phyloP scores from a whole-genome alignment of 257 asterid genomes.

The Salvia rosmarinus region DNA sequence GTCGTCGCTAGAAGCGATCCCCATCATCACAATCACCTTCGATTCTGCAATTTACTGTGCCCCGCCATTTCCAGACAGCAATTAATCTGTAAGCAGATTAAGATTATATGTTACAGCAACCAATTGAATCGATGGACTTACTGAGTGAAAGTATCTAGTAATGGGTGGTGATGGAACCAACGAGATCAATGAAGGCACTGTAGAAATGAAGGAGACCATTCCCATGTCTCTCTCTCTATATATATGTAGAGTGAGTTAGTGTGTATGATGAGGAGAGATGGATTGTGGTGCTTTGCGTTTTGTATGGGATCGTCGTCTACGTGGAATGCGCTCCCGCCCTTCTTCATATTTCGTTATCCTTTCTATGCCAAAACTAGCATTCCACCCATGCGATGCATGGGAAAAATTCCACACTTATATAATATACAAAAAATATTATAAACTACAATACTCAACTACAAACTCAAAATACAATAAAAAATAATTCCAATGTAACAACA shows the following conservation, averaged over 20 bases:
- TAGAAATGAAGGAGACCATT: slow-evolving; percentile 72
- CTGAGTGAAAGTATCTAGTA: slow-evolving; percentile 43
- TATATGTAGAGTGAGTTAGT: not conserved
- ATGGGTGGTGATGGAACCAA: slow-evolving; percentile 43
- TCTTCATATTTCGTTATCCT: too few relatives aligned
- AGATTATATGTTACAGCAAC: too few relatives aligned
- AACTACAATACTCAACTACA: too few relatives aligned
- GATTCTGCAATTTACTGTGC: slow-evolving; percentile 55
- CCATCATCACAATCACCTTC: slow-evolving; percentile 44
- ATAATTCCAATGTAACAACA: too few relatives aligned
- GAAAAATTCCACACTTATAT: too few relatives aligned
- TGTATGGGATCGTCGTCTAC: too few relatives aligned
- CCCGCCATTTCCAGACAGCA: slow-evolving; percentile 37
- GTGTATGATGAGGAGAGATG: not conserved
- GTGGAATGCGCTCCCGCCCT: too few relatives aligned
- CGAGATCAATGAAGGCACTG: slow-evolving; percentile 61
- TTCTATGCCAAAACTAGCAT: too few relatives aligned
- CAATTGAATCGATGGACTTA: slow-evolving; percentile 35
- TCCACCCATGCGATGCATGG: too few relatives aligned
- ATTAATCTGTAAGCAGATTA: not conserved
- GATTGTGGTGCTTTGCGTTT: too few relatives aligned
- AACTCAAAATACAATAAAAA: too few relatives aligned
- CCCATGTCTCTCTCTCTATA: slow-evolving; percentile 38
- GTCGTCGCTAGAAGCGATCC: slow-evolving; percentile 59
- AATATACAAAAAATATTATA: too few relatives aligned